phyloP scores from a whole-genome alignment of 352 stramenopile species.

The Phytophthora sp. region DNA sequence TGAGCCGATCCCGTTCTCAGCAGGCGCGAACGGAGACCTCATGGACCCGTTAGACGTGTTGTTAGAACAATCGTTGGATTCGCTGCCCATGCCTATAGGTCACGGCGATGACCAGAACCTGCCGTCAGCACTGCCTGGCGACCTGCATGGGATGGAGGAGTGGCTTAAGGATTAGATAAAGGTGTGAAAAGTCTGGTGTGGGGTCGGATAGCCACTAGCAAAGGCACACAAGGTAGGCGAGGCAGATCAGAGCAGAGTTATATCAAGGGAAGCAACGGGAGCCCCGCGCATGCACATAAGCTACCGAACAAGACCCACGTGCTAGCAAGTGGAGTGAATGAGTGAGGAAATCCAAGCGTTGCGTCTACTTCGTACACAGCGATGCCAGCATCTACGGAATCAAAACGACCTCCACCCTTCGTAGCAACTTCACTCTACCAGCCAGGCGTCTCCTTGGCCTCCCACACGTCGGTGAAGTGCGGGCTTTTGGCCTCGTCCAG shows the following conservation, averaged over 20 bases:
- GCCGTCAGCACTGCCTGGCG: slow-evolving; percentile 59
- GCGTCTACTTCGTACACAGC: slow-evolving; percentile 2
- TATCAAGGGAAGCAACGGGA: background rate
- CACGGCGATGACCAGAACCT: slow-evolving; percentile 51
- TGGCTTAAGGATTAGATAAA: slow-evolving; percentile 77
- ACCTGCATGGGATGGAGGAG: slow-evolving; percentile 82
- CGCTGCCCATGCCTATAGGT: slow-evolving; percentile 74
- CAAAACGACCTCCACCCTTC: background rate
- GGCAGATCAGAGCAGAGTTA: background rate
- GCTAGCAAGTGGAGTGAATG: slow-evolving; percentile 15
- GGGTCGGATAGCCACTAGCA: slow-evolving; percentile 23
- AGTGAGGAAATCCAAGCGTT: slow-evolving; percentile 24
- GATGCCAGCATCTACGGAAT: background rate
- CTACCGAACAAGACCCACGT: slow-evolving; percentile 23
- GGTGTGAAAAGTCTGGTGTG: slow-evolving; percentile 14
- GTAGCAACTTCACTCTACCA: slow-evolving; percentile 52
- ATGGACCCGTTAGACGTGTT: slow-evolving; percentile 63
- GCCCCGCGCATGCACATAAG: slow-evolving; percentile 13
- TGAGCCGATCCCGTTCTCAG: slow-evolving; percentile 53
- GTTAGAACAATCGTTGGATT: slow-evolving; percentile 57
- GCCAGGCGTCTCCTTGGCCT: slow-evolving; percentile 67
- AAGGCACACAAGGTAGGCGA: slow-evolving; percentile 6
- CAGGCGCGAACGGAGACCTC: slow-evolving; percentile 33
- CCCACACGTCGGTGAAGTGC: slow-evolving; percentile 66
- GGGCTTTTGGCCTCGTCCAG: slow-evolving; percentile 62